These are phyloP conservation scores for Pharus latifolius DNA, from an alignment of 176 grass and related monocot genomes.

Conservation along the genomic window DNA sequence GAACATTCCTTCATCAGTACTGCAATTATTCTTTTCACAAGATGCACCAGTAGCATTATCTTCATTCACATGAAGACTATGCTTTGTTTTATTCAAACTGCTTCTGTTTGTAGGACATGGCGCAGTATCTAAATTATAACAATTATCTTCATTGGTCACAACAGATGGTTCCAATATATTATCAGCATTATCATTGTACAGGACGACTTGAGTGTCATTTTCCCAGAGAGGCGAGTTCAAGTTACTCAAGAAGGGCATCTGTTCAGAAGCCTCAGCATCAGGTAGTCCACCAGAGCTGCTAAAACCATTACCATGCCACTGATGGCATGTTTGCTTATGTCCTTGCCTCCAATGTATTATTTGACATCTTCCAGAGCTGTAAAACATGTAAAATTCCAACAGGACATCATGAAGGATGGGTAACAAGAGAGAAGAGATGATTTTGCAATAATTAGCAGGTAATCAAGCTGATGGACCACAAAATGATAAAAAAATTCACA, in stretches of 20 bases:
- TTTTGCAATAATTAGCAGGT: background rate
- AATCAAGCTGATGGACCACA: background rate
- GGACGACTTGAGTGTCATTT: conserved; percentile 42
- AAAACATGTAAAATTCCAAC: conserved; percentile 21
- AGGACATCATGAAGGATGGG: background rate
- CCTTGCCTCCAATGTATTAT: conserved; percentile 95
- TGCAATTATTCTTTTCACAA: conserved; percentile 19
- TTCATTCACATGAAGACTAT: conserved; percentile 34
- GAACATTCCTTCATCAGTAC: conserved; percentile 22
- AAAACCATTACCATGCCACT: conserved; percentile 37
- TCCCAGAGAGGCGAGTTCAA: conserved; percentile 57
- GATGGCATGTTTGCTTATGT: conserved; percentile 81
- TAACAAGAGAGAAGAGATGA: background rate
- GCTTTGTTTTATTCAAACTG: conserved; percentile 37
- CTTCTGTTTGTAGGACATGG: conserved; percentile 31
- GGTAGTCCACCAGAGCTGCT: conserved; percentile 24
- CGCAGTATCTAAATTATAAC: conserved; percentile 22
- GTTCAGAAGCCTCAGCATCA: conserved; percentile 35
- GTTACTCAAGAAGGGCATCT: conserved; percentile 62
- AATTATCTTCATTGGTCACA: conserved; percentile 24
- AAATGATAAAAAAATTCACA: background rate
- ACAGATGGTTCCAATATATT: conserved; percentile 51
- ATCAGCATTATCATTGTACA: conserved; percentile 40
- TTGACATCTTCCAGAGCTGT: conserved; percentile 97
- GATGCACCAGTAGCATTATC: conserved; percentile 25